Conservation (phyloP, 1,139 yeast species). For the Candida freyschussii region DNA sequence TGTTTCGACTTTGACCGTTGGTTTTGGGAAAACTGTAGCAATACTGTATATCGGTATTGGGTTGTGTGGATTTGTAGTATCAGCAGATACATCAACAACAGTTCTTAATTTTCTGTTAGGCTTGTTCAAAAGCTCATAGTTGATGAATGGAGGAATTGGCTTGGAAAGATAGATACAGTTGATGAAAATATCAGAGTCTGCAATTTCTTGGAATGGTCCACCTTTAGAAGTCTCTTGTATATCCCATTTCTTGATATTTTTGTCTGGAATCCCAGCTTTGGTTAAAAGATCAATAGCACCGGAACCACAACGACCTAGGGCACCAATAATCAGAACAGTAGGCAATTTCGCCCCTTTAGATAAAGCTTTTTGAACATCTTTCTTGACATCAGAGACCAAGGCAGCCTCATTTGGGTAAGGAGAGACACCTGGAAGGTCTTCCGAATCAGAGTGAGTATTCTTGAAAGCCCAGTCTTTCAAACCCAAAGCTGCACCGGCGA, state of each 20-base stretch:
- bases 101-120: conserved; percentile 72
- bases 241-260: conserved; percentile 87
- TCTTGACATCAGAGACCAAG: conserved; percentile 65
- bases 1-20: conserved; percentile 80
- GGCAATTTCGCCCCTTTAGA: conserved; percentile 66
- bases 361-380: conserved; percentile 55
- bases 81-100: conserved; percentile 96
- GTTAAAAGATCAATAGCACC: conserved; percentile 86
- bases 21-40: conserved; percentile 86
- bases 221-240: conserved; percentile 95
- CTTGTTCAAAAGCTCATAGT: conserved; percentile 59
- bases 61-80: conserved; percentile 96
- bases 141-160: conserved; percentile 91
- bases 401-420: conserved; percentile 81
- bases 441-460: conserved; percentile 61
- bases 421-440: conserved; percentile 67
- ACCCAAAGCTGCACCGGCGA: conserved; percentile 98
- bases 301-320: conserved; percentile 98
- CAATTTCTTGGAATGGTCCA: conserved; percentile 94
- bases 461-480: conserved; percentile 92
- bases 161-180: conserved; percentile 92
- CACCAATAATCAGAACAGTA: conserved; percentile 86
- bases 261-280: conserved; percentile 85
- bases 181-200: conserved; percentile 78
- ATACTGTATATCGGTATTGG: conserved; percentile 90